phyloP scores from a whole-genome alignment of 306 rosid species.

The Herpetospermum pedunculosum region DNA sequence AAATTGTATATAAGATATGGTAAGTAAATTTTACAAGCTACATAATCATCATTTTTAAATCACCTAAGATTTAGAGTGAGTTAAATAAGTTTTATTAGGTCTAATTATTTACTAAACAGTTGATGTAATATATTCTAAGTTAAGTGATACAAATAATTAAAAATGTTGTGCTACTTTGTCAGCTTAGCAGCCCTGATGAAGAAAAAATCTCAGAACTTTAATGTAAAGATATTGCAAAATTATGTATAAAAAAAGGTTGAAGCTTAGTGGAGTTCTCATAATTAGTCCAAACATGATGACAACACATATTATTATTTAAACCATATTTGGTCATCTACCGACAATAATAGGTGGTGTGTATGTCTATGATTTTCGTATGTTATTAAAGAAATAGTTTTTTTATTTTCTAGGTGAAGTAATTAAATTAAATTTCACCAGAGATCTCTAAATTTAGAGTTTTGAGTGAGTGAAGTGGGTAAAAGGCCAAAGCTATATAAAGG shows the following conservation, averaged over 20 bases:
- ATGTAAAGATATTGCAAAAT: not conserved
- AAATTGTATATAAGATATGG: no score
- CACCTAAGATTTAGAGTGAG: not conserved
- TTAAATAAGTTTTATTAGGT: not conserved
- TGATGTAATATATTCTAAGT: not conserved
- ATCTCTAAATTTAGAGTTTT: not conserved
- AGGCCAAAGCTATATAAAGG: constrained; percentile 6
- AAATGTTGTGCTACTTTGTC: not conserved
- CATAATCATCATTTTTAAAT: not conserved
- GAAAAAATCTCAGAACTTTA: not conserved
- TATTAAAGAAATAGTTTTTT: not conserved
- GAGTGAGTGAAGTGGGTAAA: not conserved
- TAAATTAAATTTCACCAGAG: not conserved
- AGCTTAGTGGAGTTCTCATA: not conserved
- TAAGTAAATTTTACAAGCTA: no score
- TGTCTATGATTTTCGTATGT: not conserved
- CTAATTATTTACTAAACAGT: no score
- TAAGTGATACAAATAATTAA: not conserved
- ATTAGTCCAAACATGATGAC: not conserved
- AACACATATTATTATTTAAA: not conserved
- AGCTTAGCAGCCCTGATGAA: not conserved
- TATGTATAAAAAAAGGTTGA: not conserved
- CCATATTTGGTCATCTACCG: not conserved
- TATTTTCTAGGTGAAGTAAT: not conserved
- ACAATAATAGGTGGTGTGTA: not conserved